Evolutionary conservation across 208 protist genomes (phyloP), one percentile per base, ranked within the genome.

Genomic region (Blechomonas ayalai): DNA sequence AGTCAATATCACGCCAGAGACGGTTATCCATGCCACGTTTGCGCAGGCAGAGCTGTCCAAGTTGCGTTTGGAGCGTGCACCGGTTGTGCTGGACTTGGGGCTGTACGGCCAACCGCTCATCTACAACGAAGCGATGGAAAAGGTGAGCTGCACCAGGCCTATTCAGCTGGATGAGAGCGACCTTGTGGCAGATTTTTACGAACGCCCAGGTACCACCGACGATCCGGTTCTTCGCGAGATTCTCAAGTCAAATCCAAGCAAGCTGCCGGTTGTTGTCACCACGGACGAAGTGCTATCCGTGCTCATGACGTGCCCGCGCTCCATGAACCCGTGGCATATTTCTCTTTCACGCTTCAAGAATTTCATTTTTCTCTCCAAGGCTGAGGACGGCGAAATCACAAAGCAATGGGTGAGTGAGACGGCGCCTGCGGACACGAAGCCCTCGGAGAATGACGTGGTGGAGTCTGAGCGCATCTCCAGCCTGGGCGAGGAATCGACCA

Each of bases 371-470:
- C 59, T 91, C 27, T 54, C 63, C 35, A 84, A 87, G 48, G 52
- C 58, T 1, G 61, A 60, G 7, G 49, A 65, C 12, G 47, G 54
- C 53, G 35, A 47, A 18, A 60, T 89, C 34, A 80, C 90, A 15
- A 73, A 71, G 67, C 78, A 90, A 61, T 94, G 86, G 82, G 86
- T 94, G 20, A 73, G 65, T 27, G 86, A 94, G 61, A 90, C 73
- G 23, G 73, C 58, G 24, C 32, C 60, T n/a, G 48, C 57, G 24
- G 62, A 75, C 5, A 50, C 57, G 4, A 58, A 57, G 23, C 82
- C 79, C 9, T 69, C 70, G n/a, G 79, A 94, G 52, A 63, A 59
- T 42, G 76, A 81, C 29, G 51, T 62, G 7, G 55, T 60, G 26
- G 45, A 47, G 13, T 52, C 67, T 4, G 73, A 89, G 62, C 63